Base-by-base conservation (phyloP, 352 stramenopile species). In the Nothophytophthora sp. region DNA sequence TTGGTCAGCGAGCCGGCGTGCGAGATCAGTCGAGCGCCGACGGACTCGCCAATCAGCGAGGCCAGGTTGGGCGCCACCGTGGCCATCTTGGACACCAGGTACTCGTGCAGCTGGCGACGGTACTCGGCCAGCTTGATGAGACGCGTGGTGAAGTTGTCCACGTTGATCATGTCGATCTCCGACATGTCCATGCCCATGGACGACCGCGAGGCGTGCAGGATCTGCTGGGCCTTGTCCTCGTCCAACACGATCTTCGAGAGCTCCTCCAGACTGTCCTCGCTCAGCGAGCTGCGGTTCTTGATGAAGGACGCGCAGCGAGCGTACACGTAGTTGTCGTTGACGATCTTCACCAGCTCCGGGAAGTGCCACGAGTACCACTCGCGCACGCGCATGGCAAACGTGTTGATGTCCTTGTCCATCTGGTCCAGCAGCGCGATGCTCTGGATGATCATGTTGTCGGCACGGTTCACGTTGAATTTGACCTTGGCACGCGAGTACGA, bases 331-430 rank as follows among this genome's bases (percentile, higher is more conserved):
- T 99, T 99, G 81, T 99, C 98, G 63, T 99, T 99, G 40, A 99
- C 96, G 60, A 99, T 97, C 67, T 99, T 97, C 52, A 98, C 92
- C 28, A 99, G 83, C 84, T 99, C 98, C 13, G 98, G 98, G 76
- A 99, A 99, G 74, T 99, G 98, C 97, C 97, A 99, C 70, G 90
- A 98, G 86, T 99, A 99, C 98, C 98, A 99, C 77, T 99, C 98
- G 39, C 97, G 88, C 49, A 99, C 92, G 51, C 98, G 90, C 98
- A 99, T 99, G 43, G 97, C 95, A 72, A 99, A 99, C 42, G 98
- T 99, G 79, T 99, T 99, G 44, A 99, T 90, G 79, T 99, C 98
- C 86, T 99, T 99, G 83, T 99, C 98, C 83, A 99, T 88, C 62
- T 99, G 97, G 83, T 99, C 98, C 12, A 99, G 80, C 19, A 99